These are phyloP conservation scores for Exophiala oligosperma DNA, from an alignment of 2,329 filamentous ascomycete species.

Conservation along the genomic window DNA sequence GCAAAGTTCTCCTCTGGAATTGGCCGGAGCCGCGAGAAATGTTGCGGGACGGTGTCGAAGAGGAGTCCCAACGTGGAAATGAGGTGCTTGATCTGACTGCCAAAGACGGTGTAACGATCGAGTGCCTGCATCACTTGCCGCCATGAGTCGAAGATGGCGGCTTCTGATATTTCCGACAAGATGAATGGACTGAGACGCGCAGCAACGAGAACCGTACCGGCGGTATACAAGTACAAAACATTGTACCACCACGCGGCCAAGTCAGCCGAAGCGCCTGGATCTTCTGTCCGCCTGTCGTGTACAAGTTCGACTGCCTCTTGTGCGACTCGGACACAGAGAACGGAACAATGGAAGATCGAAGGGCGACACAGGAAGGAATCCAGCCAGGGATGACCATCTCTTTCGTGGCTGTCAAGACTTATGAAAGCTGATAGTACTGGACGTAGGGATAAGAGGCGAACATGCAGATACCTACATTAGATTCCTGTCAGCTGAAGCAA, in stretches of 20 bases:
- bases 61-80: background rate
- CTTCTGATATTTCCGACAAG: background rate
- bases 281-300: background rate
- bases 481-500: too few species aligned
- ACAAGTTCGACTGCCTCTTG: background rate
- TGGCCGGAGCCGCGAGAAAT: background rate
- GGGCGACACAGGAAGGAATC: background rate
- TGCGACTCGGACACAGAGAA: background rate
- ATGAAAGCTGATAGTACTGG: background rate
- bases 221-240: background rate
- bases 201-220: background rate
- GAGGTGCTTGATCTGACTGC: background rate
- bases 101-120: background rate
- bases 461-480: background rate
- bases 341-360: background rate
- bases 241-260: background rate
- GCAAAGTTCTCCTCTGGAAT: too few species aligned
- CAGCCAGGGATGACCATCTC: background rate
- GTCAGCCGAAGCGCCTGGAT: background rate
- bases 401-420: background rate
- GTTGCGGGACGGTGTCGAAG: background rate
- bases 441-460: background rate
- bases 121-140: background rate
- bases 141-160: background rate
- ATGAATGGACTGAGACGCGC: background rate